Conservation (phyloP, 768 basidiomycete genomes). For the Russula vinacea region DNA sequence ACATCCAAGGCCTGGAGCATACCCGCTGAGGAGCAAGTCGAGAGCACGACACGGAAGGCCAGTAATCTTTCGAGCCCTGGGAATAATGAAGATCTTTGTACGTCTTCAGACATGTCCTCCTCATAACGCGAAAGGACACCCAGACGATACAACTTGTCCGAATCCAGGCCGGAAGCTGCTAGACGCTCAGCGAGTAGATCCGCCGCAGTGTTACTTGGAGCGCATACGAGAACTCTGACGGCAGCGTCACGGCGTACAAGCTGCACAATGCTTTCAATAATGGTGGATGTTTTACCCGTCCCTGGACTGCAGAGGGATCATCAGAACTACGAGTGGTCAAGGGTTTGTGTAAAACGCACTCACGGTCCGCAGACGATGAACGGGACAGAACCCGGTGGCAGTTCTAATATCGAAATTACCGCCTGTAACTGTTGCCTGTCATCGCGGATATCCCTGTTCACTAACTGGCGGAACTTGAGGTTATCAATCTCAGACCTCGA, state of each 20-base stretch:
- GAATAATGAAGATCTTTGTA: conserved; percentile 38
- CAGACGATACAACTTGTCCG: conserved; percentile 48
- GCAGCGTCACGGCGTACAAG: conserved; percentile 32
- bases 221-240: conserved; percentile 37
- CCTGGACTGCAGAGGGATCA: conserved; percentile 37
- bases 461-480: conserved; percentile 28
- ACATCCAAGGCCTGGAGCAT: conserved; percentile 49
- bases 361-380: conserved; percentile 66
- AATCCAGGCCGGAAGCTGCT: conserved; percentile 19
- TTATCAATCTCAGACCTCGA: conserved; percentile 14
- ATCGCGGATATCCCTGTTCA: conserved; percentile 44
- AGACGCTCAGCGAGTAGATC: conserved; percentile 38
- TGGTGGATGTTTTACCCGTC: conserved; percentile 41
- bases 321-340: background rate
- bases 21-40: conserved; percentile 55
- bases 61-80: conserved; percentile 40
- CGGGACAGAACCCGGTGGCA: conserved; percentile 47
- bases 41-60: conserved; percentile 51
- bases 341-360: conserved; percentile 30
- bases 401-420: conserved; percentile 44
- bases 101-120: conserved; percentile 37
- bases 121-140: conserved; percentile 46
- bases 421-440: conserved; percentile 51
- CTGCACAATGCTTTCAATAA: conserved; percentile 41
- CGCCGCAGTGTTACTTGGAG: conserved; percentile 39